phyloP scores from a whole-genome alignment of 2,329 filamentous ascomycete genomes.

The Cordyceps cateniannulata region DNA sequence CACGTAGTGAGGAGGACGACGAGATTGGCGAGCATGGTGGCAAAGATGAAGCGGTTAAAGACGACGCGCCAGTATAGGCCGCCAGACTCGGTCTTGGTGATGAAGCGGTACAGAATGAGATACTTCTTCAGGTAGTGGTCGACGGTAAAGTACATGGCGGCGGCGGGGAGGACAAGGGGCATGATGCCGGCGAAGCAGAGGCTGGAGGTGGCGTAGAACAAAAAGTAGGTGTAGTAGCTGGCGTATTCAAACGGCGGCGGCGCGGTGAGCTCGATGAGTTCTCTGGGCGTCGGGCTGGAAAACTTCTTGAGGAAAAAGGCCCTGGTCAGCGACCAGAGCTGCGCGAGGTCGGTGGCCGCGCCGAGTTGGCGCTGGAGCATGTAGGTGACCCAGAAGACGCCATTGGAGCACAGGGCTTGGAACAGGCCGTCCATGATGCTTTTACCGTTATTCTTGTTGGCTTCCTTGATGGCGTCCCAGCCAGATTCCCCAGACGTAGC shows the following conservation, averaged over 20 bases:
- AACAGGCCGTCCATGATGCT: conserved; percentile 61
- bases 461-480: conserved; percentile 62
- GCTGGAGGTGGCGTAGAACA: conserved; percentile 88
- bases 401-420: conserved; percentile 70
- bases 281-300: conserved; percentile 77
- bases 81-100: conserved; percentile 94
- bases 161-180: conserved; percentile 78
- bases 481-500: conserved; percentile 48
- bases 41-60: conserved; percentile 90
- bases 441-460: conserved; percentile 19
- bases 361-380: conserved; percentile 88
- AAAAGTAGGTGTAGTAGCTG: conserved; percentile 95
- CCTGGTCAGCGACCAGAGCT: conserved; percentile 77
- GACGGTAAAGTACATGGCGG: conserved; percentile 80
- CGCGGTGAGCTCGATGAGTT: conserved; percentile 87
- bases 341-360: conserved; percentile 87
- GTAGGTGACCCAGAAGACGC: conserved; percentile 91
- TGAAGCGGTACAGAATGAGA: conserved; percentile 84
- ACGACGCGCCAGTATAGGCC: conserved; percentile 87
- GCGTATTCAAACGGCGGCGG: conserved; percentile 92
- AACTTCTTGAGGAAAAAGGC: conserved; percentile 82
- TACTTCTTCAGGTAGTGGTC: conserved; percentile 95
- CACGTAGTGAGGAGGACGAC: conserved; percentile 72
- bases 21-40: conserved; percentile 68
- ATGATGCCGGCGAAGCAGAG: conserved; percentile 81